phyloP scores from a whole-genome alignment of 2,329 filamentous ascomycete genomes.

The Diaporthe vexans region DNA sequence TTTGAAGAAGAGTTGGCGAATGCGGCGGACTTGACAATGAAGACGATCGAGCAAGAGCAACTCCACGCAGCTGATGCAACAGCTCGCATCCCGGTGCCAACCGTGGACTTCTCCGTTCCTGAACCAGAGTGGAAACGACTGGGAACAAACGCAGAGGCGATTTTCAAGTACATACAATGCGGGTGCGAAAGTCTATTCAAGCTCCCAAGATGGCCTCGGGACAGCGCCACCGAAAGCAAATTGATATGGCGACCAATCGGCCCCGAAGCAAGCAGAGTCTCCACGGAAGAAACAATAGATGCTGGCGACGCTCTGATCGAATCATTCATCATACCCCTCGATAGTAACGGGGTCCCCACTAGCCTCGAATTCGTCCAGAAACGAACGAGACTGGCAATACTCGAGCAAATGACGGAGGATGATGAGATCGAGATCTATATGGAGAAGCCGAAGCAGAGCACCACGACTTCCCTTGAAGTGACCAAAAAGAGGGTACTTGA shows the following conservation, averaged over 20 bases:
- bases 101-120: slow-evolving; percentile 48
- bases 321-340: slow-evolving; percentile 37
- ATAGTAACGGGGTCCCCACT: slow-evolving; percentile 38
- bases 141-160: slow-evolving; percentile 37
- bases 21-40: slow-evolving; percentile 43
- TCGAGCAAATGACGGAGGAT: slow-evolving; percentile 41
- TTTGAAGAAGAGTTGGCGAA: slow-evolving; percentile 35
- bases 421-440: slow-evolving; percentile 43
- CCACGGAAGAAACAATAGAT: slow-evolving; percentile 43
- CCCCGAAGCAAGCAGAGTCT: not conserved
- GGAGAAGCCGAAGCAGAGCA: not conserved
- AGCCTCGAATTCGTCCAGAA: slow-evolving; percentile 47
- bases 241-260: slow-evolving; percentile 48
- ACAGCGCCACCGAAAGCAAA: slow-evolving; percentile 43
- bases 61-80: slow-evolving; percentile 47
- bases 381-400: slow-evolving; percentile 41
- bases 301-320: slow-evolving; percentile 38
- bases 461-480: not conserved
- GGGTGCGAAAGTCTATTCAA: slow-evolving; percentile 43
- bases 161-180: slow-evolving; percentile 46
- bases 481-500: slow-evolving; percentile 27
- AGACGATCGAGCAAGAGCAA: slow-evolving; percentile 48
- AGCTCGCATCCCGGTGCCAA: slow-evolving; percentile 47
- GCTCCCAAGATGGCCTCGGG: slow-evolving; percentile 45
- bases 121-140: slow-evolving; percentile 46